A percentile compares a stretch with the other conserved stretches of the same genome.
phyloP scores from a whole-genome alignment of 257 asterid species.

The Paraleonurus japonicus region DNA sequence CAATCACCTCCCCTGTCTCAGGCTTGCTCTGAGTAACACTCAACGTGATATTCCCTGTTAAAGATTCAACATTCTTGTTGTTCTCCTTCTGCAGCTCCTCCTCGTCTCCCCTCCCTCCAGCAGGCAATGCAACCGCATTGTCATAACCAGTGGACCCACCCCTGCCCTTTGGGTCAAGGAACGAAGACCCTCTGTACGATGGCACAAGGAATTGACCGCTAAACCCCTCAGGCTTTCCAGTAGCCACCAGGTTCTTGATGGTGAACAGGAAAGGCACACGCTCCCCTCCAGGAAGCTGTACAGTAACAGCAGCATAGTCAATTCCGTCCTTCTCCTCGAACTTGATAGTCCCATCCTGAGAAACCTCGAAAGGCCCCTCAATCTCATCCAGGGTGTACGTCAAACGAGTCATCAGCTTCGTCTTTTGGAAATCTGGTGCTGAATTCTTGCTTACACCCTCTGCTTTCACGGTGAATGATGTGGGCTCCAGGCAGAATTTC shows the following conservation, averaged over 20 bases:
- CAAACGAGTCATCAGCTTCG: conserved; percentile 96
- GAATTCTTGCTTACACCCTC: conserved; percentile 81
- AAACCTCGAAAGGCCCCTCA: conserved; percentile 94
- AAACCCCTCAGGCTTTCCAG: conserved; percentile 76
- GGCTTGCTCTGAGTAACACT: conserved; percentile 81
- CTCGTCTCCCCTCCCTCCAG: conserved; percentile 98
- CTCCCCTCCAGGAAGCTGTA: conserved; percentile 98
- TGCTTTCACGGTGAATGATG: conserved; percentile 96
- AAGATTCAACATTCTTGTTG: conserved; percentile 65
- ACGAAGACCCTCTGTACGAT: conserved; percentile 94
- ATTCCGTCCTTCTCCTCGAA: conserved; percentile 96
- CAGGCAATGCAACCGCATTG: conserved; percentile 96
- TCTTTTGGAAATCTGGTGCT: conserved; percentile 81
- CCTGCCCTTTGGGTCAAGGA: conserved; percentile 99
- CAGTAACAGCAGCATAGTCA: conserved; percentile 96
- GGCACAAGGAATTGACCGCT: conserved; percentile 85
- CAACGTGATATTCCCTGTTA: conserved; percentile 77
- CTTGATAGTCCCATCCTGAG: conserved; percentile 70
- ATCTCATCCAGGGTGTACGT: conserved; percentile 98
- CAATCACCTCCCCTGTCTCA: conserved; percentile 92
- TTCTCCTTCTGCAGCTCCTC: conserved; percentile 95
- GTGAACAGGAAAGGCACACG: conserved; percentile 96
- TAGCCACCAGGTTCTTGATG: conserved; percentile 88
- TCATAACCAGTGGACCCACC: conserved; percentile 99
- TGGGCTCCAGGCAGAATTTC: conserved; percentile 94